phyloP scores from a whole-genome alignment of 2,329 filamentous ascomycete genomes.

The Shiraia bambusicola region DNA sequence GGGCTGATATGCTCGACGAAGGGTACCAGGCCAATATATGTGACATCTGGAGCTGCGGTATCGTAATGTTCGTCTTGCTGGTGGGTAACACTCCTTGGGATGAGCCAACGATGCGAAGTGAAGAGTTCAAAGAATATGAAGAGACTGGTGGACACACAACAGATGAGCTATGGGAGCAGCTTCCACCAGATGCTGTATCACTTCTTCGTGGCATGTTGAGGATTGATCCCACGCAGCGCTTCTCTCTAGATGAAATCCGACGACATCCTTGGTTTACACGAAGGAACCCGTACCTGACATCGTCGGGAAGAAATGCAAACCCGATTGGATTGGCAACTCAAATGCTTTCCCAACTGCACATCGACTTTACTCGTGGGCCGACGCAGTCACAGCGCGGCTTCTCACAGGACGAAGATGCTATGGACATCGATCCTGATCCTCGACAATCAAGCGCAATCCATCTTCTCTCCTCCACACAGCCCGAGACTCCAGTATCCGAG shows the following conservation, averaged over 20 bases:
- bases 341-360: conserved; percentile 88
- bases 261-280: conserved; percentile 94
- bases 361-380: conserved; percentile 76
- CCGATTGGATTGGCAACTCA: conserved; percentile 85
- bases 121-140: conserved; percentile 88
- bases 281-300: conserved; percentile 72
- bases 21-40: conserved; percentile 78
- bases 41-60: conserved; percentile 96
- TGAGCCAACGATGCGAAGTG: conserved; percentile 80
- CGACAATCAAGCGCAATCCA: conserved; percentile 40
- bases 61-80: conserved; percentile 93
- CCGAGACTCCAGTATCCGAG: conserved; percentile 74
- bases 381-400: conserved; percentile 51
- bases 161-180: conserved; percentile 80
- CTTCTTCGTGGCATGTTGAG: conserved; percentile 92
- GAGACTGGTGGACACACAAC: conserved; percentile 75
- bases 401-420: conserved; percentile 54
- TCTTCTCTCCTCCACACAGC: conserved; percentile 78
- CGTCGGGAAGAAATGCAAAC: conserved; percentile 74
- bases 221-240: conserved; percentile 71
- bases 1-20: conserved; percentile 51
- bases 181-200: conserved; percentile 74
- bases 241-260: conserved; percentile 82
- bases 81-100: conserved; percentile 99
- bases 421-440: conserved; percentile 66